Evolutionary conservation across 371 early-diverging fungal genomes (phyloP).

Genomic region (Vairimorpha necatrix): DNA sequence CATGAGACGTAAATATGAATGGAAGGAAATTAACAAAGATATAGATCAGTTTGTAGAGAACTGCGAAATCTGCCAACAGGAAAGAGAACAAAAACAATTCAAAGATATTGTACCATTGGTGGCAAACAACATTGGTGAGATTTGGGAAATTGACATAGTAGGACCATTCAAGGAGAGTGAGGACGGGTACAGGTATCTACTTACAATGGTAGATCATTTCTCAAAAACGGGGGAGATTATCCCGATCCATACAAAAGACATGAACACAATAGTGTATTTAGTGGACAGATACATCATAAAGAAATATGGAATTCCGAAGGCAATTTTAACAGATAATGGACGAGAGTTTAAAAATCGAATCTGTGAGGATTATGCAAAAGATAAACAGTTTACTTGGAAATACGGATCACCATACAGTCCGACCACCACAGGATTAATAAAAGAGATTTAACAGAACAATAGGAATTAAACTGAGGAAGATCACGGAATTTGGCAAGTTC

Average conservation of each 20-base stretch:
- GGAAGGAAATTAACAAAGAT: constrained; percentile 2
- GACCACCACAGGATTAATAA: constrained; percentile 26
- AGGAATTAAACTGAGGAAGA: constrained; percentile 1
- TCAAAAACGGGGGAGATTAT: constrained; percentile 12
- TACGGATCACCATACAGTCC: constrained; percentile 12
- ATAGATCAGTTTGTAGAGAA: not conserved
- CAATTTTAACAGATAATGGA: constrained; percentile 28
- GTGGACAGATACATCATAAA: not conserved
- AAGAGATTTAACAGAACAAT: constrained; percentile 21
- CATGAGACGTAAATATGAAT: constrained; percentile 8
- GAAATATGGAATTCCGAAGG: constrained; percentile 8
- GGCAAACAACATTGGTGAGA: not conserved
- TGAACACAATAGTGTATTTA: not conserved
- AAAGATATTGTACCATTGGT: not conserved
- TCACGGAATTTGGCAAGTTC: not conserved
- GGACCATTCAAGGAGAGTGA: constrained; percentile 1
- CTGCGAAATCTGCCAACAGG: constrained; percentile 16
- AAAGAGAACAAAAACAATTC: not conserved
- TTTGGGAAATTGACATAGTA: constrained; percentile 30
- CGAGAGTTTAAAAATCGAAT: constrained; percentile 12
- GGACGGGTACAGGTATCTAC: constrained; percentile 6
- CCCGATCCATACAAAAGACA: not conserved
- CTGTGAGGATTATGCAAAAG: not conserved
- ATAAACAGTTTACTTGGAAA: not conserved
- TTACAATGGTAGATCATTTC: constrained; percentile 11